A percentile compares a stretch with the other conserved stretches of the same genome.
These are phyloP conservation scores for Pythium rhizo-oryzae DNA, from an alignment of 352 stramenopile species.

Conservation along the genomic window DNA sequence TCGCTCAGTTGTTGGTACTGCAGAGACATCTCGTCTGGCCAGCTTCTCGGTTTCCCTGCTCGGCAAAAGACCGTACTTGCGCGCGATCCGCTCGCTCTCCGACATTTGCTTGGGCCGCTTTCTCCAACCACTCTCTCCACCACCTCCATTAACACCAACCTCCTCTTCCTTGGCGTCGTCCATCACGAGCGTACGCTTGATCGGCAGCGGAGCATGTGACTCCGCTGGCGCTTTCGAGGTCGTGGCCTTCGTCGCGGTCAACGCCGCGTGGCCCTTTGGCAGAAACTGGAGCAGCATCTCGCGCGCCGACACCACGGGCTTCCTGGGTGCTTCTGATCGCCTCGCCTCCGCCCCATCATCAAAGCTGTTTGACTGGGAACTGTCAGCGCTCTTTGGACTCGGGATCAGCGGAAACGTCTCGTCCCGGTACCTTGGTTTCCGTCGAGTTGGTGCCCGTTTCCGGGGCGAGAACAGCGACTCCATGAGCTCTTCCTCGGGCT, in stretches of 20 bases:
- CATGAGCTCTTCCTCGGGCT: slow-evolving; percentile 33
- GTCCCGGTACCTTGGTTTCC: slow-evolving; percentile 10
- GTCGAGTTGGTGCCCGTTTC: background rate
- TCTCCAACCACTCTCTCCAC: slow-evolving; percentile 2
- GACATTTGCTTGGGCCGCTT: slow-evolving; percentile 33
- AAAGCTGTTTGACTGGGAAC: background rate
- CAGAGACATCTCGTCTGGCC: background rate
- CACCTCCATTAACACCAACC: background rate
- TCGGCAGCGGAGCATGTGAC: background rate
- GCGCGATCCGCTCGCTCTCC: slow-evolving; percentile 52
- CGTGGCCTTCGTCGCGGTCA: background rate
- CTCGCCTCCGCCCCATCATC: background rate
- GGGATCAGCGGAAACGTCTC: slow-evolving; percentile 25
- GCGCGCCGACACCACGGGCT: slow-evolving; percentile 65
- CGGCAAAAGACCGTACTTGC: slow-evolving; percentile 61
- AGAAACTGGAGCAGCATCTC: slow-evolving; percentile 60
- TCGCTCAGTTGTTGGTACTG: background rate
- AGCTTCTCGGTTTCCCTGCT: slow-evolving; percentile 15
- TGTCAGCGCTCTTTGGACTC: slow-evolving; percentile 15
- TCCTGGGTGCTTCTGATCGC: slow-evolving; percentile 9
- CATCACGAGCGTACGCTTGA: slow-evolving; percentile 19
- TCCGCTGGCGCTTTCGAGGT: too few species aligned
- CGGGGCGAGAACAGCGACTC: slow-evolving; percentile 29
- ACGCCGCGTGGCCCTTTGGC: slow-evolving; percentile 9
- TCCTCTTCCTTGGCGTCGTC: slow-evolving; percentile 1